A percentile compares a stretch with the other conserved stretches of the same genome.
phyloP scores from a whole-genome alignment of 352 stramenopile genomes.

The Pythium aristosporum region DNA sequence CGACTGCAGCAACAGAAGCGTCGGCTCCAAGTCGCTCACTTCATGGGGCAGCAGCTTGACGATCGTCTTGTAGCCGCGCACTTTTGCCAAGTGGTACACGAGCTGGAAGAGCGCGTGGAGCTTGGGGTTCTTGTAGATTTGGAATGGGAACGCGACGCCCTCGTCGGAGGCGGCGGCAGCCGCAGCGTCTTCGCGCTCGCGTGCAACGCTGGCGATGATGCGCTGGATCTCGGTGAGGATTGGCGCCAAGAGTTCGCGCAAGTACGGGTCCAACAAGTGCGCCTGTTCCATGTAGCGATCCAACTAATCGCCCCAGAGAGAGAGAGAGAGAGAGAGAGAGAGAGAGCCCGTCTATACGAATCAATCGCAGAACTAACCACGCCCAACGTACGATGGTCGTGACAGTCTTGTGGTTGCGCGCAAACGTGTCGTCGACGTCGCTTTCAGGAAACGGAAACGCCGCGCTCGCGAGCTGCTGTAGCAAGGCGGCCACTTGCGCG shows the following conservation, averaged over 20 bases:
- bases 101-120: slow-evolving; percentile 88
- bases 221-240: slow-evolving; percentile 67
- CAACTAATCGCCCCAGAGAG: slow-evolving; percentile 33
- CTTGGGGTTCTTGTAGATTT: slow-evolving; percentile 67
- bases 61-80: slow-evolving; percentile 95
- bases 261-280: slow-evolving; percentile 87
- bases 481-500: slow-evolving; percentile 39
- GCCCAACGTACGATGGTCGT: slow-evolving; percentile 45
- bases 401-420: slow-evolving; percentile 37
- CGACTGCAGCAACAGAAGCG: slow-evolving; percentile 85
- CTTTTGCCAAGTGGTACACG: slow-evolving; percentile 96
- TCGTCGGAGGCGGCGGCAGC: not conserved
- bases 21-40: slow-evolving; percentile 95
- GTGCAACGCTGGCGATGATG: slow-evolving; percentile 43
- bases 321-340: no score
- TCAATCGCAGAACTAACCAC: not conserved
- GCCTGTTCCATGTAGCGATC: slow-evolving; percentile 90
- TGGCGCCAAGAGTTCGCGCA: slow-evolving; percentile 72
- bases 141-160: slow-evolving; percentile 61
- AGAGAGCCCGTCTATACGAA: no score
- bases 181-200: slow-evolving; percentile 18
- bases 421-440: slow-evolving; percentile 49
- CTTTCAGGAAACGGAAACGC: slow-evolving; percentile 39
- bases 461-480: slow-evolving; percentile 40
- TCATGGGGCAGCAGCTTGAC: slow-evolving; percentile 96